These are phyloP conservation scores for Poa pratensis DNA, from an alignment of 176 grass and related monocot genomes.

Conservation along the genomic window DNA sequence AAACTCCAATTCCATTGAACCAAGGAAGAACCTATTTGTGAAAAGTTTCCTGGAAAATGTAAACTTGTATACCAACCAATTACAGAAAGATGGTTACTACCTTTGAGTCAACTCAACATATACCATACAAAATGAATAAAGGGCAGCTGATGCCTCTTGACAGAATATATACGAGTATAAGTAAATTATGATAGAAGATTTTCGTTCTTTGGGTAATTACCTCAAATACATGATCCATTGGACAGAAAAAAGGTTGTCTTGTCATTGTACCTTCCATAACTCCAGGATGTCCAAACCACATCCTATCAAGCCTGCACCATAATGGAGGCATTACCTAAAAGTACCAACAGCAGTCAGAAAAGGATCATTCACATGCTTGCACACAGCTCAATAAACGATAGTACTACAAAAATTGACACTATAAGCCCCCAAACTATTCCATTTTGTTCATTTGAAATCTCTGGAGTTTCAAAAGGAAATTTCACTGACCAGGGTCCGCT, in stretches of 20 bases:
- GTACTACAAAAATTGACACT: not conserved
- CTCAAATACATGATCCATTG: conserved; percentile 99
- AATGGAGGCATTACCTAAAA: conserved; percentile 98
- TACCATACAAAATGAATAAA: conserved; percentile 26
- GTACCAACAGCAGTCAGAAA: conserved; percentile 52
- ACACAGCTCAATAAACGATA: not conserved
- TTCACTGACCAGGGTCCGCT: conserved; percentile 81
- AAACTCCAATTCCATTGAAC: not conserved
- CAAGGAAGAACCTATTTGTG: conserved; percentile 2
- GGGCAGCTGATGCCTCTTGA: not conserved
- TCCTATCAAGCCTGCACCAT: conserved; percentile 98
- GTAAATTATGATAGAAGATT: not conserved
- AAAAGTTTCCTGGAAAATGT: not conserved
- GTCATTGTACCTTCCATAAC: conserved; percentile 92
- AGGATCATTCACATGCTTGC: conserved; percentile 19
- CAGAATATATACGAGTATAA: conserved; percentile 6
- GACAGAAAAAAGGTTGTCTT: conserved; percentile 95
- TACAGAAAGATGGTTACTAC: conserved; percentile 4
- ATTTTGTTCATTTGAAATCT: conserved; percentile 2
- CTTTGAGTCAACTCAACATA: conserved; percentile 17
- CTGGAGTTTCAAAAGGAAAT: conserved; percentile 28
- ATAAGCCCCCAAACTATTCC: conserved; percentile 2
- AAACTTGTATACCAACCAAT: not conserved
- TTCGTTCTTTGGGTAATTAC: conserved; percentile 44
- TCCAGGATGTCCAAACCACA: conserved; percentile 98